phyloP scores from a whole-genome alignment of 2,329 filamentous ascomycete genomes.

The Lachnellula hyalina region DNA sequence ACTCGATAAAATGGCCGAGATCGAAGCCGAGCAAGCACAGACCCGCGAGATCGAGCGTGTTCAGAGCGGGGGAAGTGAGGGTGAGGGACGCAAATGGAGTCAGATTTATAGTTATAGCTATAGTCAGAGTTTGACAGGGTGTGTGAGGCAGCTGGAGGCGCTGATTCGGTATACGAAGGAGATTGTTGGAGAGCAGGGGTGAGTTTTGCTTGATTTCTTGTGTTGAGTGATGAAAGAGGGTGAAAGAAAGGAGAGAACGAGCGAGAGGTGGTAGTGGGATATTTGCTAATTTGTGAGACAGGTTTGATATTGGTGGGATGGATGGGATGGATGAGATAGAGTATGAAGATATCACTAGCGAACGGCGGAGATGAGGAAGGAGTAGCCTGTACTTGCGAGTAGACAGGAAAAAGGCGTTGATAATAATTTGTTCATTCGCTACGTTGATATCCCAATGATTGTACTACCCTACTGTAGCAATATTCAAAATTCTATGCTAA shows the following conservation, averaged over 20 bases:
- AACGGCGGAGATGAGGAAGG: background rate
- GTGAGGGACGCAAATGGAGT: conserved; percentile 42
- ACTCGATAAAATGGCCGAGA: conserved; percentile 43
- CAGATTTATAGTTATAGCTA: conserved; percentile 54
- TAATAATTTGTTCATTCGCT: background rate
- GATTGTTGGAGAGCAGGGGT: conserved; percentile 50
- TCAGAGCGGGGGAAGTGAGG: conserved; percentile 15
- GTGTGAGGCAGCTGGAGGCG: conserved; percentile 47
- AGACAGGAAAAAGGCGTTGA: too few species aligned
- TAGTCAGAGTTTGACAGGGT: conserved; percentile 48
- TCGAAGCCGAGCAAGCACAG: conserved; percentile 37
- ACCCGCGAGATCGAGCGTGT: conserved; percentile 3
- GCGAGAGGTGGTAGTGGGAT: background rate
- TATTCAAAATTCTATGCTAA: conserved; percentile 5
- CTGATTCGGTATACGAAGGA: conserved; percentile 52
- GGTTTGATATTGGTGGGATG: conserved; percentile 3
- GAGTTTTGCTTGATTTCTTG: conserved; percentile 1
- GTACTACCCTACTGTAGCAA: conserved; percentile 1
- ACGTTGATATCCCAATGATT: background rate
- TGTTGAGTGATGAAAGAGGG: background rate
- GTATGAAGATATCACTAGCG: conserved; percentile 10
- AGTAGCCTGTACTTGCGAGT: too few species aligned
- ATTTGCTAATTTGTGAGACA: background rate
- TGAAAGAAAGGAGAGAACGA: background rate
- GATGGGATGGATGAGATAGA: conserved; percentile 12